Conservation (phyloP, 306 rosid species). For the Astragalus membranaceus region DNA sequence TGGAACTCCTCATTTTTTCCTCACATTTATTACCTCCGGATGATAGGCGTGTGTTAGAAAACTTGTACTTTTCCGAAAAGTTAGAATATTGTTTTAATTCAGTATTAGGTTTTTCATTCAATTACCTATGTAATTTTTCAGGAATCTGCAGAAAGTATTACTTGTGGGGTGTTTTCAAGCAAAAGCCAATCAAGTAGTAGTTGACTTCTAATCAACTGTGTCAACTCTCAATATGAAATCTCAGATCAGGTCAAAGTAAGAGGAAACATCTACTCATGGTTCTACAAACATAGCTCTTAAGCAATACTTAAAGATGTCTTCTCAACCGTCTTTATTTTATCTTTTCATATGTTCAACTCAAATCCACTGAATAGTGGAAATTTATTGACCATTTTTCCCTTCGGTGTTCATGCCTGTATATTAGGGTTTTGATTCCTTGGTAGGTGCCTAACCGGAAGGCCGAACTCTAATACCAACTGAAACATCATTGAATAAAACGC, state of each 20-base stretch:
- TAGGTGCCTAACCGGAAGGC: too few relatives aligned
- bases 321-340: too few relatives aligned
- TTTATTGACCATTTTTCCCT: too few relatives aligned
- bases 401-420: too few relatives aligned
- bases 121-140: neutral
- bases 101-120: neutral
- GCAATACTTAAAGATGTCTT: too few relatives aligned
- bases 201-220: neutral
- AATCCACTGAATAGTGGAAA: too few relatives aligned
- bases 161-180: conserved; percentile 27
- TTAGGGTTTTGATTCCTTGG: too few relatives aligned
- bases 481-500: too few relatives aligned
- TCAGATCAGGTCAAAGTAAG: neutral
- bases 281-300: too few relatives aligned
- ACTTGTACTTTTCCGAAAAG: neutral
- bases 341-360: too few relatives aligned
- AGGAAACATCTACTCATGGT: too few relatives aligned
- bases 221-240: neutral
- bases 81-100: neutral
- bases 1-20: conserved; percentile 29
- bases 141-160: conserved; percentile 26
- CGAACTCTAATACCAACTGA: too few relatives aligned
- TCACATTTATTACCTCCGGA: conserved; percentile 22
- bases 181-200: neutral
- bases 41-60: conserved; percentile 17